A percentile compares a stretch with the other conserved stretches of the same genome.
phyloP scores from a whole-genome alignment of 2,329 filamentous ascomycete genomes.

The Pyrenophora seminiperda region DNA sequence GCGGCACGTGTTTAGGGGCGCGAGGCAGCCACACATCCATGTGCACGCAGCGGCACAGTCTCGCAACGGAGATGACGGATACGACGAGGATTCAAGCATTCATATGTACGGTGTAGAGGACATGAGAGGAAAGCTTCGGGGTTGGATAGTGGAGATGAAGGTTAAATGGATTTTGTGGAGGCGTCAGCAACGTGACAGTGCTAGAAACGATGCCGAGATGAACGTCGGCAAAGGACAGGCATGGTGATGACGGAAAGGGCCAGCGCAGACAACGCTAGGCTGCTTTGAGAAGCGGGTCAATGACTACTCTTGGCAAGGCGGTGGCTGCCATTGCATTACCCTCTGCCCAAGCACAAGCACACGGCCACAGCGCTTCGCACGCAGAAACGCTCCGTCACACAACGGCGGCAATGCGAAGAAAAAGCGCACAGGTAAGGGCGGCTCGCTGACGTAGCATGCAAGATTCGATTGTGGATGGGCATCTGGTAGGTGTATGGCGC shows the following conservation, averaged over 20 bases:
- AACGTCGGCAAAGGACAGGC: constrained; percentile 18
- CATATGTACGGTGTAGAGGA: too few relatives aligned
- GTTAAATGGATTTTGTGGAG: too few relatives aligned
- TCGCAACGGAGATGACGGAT: background rate
- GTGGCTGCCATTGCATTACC: constrained; percentile 17
- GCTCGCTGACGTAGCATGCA: constrained; percentile 1
- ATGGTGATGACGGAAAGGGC: constrained; percentile 15
- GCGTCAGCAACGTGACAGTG: background rate
- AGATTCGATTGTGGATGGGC: constrained; percentile 7
- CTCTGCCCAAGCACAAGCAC: too few relatives aligned
- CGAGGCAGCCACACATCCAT: constrained; percentile 20
- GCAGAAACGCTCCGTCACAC: constrained; percentile 8
- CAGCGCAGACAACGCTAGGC: constrained; percentile 15
- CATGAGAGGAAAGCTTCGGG: too few relatives aligned
- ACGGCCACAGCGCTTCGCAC: constrained; percentile 13
- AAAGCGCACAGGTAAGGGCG: constrained; percentile 1
- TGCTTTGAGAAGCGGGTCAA: constrained; percentile 17
- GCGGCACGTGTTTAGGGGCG: constrained; percentile 19
- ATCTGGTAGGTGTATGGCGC: constrained; percentile 5
- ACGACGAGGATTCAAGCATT: too few relatives aligned
- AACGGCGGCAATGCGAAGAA: constrained; percentile 9
- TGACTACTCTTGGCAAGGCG: constrained; percentile 22
- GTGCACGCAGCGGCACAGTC: background rate
- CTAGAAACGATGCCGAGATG: constrained; percentile 30
- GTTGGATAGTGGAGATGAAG: too few relatives aligned